Conservation (phyloP, 2,329 filamentous ascomycete genomes). For the Fusarium subtropicale region DNA sequence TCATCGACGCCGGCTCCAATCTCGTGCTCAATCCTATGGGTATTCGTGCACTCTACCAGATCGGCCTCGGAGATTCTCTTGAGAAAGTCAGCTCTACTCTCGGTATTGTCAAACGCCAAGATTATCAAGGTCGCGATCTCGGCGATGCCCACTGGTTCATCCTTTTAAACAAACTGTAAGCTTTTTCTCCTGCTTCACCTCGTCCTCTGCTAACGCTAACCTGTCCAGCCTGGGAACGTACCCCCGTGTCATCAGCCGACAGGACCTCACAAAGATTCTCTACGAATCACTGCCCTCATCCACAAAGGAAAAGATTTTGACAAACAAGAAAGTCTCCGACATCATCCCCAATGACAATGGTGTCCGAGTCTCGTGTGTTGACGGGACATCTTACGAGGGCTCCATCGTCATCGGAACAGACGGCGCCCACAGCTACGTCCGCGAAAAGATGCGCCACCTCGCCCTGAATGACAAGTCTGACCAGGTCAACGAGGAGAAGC, state of each 20-base stretch:
- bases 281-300: constrained; percentile 47
- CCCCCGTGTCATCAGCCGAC: constrained; percentile 51
- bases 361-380: constrained; percentile 32
- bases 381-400: constrained; percentile 36
- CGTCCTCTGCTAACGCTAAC: constrained; percentile 13
- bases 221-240: constrained; percentile 43
- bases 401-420: constrained; percentile 41
- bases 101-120: constrained; percentile 38
- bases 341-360: constrained; percentile 10
- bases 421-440: constrained; percentile 34
- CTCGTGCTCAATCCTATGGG: constrained; percentile 49
- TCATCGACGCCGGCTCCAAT: constrained; percentile 49
- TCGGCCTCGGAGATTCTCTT: constrained; percentile 47
- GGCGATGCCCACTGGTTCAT: constrained; percentile 43
- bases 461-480: constrained; percentile 35
- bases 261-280: constrained; percentile 51
- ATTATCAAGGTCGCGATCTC: constrained; percentile 45
- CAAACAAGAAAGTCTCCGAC: constrained; percentile 36
- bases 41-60: constrained; percentile 50
- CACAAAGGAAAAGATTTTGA: constrained; percentile 41
- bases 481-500: constrained; percentile 44
- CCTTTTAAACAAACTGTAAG: constrained; percentile 45
- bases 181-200: accelerated
- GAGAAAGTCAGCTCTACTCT: constrained; percentile 41
- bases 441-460: constrained; percentile 44